Evolutionary conservation across 148 eudicot species (phyloP).

Genomic region (Polygonum maritimum): DNA sequence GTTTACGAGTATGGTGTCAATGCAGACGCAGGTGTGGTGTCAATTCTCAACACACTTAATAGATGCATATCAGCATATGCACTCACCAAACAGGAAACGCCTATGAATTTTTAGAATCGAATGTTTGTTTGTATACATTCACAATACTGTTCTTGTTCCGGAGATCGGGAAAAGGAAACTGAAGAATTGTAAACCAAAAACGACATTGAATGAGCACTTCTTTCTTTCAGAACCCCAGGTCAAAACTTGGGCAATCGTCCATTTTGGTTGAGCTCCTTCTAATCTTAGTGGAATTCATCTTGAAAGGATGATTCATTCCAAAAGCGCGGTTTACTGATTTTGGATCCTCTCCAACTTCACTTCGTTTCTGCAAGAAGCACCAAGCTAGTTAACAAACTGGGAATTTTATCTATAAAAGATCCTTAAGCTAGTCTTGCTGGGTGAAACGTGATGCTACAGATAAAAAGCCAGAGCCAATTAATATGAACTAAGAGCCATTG

Average conservation of each 20-base stretch:
- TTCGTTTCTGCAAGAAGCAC: conserved; percentile 21
- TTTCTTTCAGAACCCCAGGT: conserved; percentile 47
- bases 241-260: conserved; percentile 68
- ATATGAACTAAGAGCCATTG: background rate
- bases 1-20: no score
- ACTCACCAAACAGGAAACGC: no score
- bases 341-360: background rate
- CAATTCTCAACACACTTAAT: no score
- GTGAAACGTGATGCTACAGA: background rate
- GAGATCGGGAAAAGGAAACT: no score
- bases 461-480: background rate
- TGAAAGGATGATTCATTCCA: background rate
- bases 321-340: background rate
- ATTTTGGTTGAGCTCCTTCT: conserved; percentile 11
- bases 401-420: background rate
- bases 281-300: conserved; percentile 15
- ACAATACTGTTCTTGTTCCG: background rate
- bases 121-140: background rate
- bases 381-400: background rate
- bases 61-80: no score
- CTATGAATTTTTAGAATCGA: background rate
- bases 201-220: background rate
- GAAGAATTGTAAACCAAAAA: background rate
- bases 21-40: no score
- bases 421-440: background rate